Conservation (phyloP, 768 basidiomycete genomes). For the Asterophora parasitica region DNA sequence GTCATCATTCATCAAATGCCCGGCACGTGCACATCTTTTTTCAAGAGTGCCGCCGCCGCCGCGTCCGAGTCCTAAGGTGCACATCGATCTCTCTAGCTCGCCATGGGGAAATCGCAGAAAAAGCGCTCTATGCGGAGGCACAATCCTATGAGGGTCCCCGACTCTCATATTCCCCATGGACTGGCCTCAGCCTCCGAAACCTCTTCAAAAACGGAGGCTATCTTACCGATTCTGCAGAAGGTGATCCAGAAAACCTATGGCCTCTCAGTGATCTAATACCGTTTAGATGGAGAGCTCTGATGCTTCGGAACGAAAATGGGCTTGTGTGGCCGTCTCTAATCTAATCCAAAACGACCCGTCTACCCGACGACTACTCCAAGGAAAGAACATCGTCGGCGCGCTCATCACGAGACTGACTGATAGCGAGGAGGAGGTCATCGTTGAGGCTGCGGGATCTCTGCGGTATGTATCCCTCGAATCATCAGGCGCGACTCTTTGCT, state of each 20-base stretch:
- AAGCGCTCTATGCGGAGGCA: constrained; percentile 80
- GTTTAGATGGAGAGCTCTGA: constrained; percentile 72
- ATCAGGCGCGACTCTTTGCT: not conserved
- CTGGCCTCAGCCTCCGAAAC: constrained; percentile 68
- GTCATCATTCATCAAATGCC: too few species aligned
- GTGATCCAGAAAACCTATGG: constrained; percentile 30
- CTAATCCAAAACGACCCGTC: constrained; percentile 94
- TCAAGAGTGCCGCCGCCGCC: not conserved
- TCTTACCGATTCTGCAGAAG: constrained; percentile 89
- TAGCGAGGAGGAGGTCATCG: constrained; percentile 82
- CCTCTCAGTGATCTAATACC: constrained; percentile 1
- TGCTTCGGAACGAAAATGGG: constrained; percentile 84
- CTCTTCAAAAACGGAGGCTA: constrained; percentile 71
- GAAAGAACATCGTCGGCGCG: constrained; percentile 84
- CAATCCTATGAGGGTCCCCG: constrained; percentile 92
- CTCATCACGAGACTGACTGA: constrained; percentile 87
- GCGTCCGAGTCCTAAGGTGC: not conserved
- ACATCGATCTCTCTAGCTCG: not conserved
- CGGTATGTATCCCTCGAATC: constrained; percentile 45
- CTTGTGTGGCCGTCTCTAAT: constrained; percentile 93
- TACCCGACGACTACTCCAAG: constrained; percentile 83
- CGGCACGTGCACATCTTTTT: constrained; percentile 12
- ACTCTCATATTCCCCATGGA: constrained; percentile 84
- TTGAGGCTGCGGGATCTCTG: constrained; percentile 85
- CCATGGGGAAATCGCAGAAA: constrained; percentile 94